Percentiles rank a stretch among this genome's conserved stretches.
Evolutionary conservation across 371 early-diverging fungal genomes (phyloP).

Genomic region (Mucor plumbeus): DNA sequence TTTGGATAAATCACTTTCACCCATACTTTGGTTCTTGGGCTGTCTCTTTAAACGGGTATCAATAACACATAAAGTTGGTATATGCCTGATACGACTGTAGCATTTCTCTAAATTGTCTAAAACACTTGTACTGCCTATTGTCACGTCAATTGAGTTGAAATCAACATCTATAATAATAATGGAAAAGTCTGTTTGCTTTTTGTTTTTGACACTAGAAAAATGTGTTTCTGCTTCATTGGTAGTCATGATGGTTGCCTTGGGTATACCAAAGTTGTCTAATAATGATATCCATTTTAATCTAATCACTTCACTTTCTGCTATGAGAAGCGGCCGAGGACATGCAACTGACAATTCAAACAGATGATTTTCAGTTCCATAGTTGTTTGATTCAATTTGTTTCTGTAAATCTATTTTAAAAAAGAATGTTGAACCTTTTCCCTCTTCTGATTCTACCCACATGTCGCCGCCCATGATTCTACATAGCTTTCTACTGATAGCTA

Average conservation of each 20-base stretch:
- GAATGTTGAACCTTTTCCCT: slow-evolving; percentile 49
- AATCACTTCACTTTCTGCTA: slow-evolving; percentile 21
- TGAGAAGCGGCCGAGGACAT: slow-evolving; percentile 17
- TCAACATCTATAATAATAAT: slow-evolving; percentile 20
- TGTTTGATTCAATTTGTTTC: slow-evolving; percentile 23
- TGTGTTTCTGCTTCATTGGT: not conserved
- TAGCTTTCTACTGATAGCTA: slow-evolving; percentile 56
- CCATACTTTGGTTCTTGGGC: not conserved
- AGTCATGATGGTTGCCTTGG: not conserved
- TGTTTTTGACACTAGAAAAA: not conserved
- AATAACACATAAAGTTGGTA: slow-evolving; percentile 14
- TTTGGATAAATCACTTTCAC: not conserved
- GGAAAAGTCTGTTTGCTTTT: not conserved
- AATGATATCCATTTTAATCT: slow-evolving; percentile 11
- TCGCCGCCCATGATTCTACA: slow-evolving; percentile 60
- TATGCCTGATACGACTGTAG: not conserved
- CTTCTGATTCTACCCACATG: slow-evolving; percentile 60
- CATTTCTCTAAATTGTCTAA: not conserved
- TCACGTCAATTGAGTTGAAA: not conserved
- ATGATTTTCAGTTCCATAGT: slow-evolving; percentile 29
- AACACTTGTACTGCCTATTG: not conserved
- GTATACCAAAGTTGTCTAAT: slow-evolving; percentile 1
- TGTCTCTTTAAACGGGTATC: slow-evolving; percentile 12
- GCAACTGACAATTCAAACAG: slow-evolving; percentile 12
- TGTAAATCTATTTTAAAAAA: slow-evolving; percentile 41